These are phyloP conservation scores for Lagenidium giganteum DNA, from an alignment of 352 stramenopile genomes.

Conservation along the genomic window DNA sequence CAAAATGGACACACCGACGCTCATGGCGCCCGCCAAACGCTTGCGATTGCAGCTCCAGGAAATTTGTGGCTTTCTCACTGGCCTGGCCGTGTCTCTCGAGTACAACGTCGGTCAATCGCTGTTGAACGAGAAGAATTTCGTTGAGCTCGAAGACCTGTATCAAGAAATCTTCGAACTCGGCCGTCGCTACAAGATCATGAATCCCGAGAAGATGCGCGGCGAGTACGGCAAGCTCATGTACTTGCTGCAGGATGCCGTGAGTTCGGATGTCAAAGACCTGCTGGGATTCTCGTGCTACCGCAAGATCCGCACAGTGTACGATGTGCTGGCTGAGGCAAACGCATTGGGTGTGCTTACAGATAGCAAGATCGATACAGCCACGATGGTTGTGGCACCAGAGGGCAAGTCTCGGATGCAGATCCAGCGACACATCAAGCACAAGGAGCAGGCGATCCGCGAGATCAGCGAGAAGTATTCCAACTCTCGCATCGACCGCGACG, in stretches of 20 bases:
- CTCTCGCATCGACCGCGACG: constrained; percentile 45
- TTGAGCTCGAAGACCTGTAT: constrained; percentile 81
- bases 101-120: constrained; percentile 79
- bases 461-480: constrained; percentile 72
- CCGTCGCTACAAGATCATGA: constrained; percentile 96
- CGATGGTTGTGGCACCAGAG: constrained; percentile 88
- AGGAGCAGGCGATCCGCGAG: constrained; percentile 82
- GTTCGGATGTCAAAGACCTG: constrained; percentile 58
- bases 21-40: constrained; percentile 46
- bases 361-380: constrained; percentile 83
- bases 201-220: constrained; percentile 94
- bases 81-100: constrained; percentile 82
- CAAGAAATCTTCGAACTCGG: constrained; percentile 89
- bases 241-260: constrained; percentile 84
- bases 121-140: constrained; percentile 83
- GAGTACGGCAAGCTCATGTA: constrained; percentile 95
- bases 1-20: constrained; percentile 79
- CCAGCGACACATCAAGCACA: constrained; percentile 87
- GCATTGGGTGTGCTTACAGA: constrained; percentile 74
- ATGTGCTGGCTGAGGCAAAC: constrained; percentile 62
- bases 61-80: constrained; percentile 84
- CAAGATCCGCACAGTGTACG: constrained; percentile 86
- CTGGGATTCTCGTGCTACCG: constrained; percentile 72
- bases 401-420: constrained; percentile 81
- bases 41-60: constrained; percentile 83